Evolutionary conservation across 768 basidiomycete species (phyloP).

Genomic region (Amyloporia xantha): DNA sequence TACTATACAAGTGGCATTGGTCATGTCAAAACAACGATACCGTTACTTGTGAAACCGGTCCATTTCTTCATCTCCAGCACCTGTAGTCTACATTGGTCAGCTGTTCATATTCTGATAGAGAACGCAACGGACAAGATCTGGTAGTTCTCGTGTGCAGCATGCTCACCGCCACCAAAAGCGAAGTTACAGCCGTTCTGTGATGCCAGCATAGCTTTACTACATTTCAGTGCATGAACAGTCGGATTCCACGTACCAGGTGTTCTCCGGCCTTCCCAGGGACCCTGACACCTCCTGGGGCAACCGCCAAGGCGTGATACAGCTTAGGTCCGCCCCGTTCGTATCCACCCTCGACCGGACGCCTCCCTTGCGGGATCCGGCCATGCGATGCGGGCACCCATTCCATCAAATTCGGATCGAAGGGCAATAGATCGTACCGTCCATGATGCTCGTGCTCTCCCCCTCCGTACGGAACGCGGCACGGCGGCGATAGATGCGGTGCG

Average conservation of each 20-base stretch:
- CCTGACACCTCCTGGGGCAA: conserved; percentile 39
- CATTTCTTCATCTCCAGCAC: conserved; percentile 12
- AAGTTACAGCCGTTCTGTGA: conserved; percentile 36
- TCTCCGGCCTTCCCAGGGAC: conserved; percentile 73
- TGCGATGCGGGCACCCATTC: conserved; percentile 62
- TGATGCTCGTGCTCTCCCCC: conserved; percentile 52
- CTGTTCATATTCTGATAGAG: conserved; percentile 15
- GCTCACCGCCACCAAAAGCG: conserved; percentile 34
- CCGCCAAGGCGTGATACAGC: conserved; percentile 62
- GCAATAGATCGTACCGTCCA: conserved; percentile 71
- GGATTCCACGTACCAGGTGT: conserved; percentile 47
- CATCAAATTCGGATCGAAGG: conserved; percentile 62
- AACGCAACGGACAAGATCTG: conserved; percentile 33
- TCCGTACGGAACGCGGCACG: conserved; percentile 54
- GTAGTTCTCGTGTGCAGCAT: conserved; percentile 32
- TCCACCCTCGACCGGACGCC: conserved; percentile 62
- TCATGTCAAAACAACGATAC: too few species aligned
- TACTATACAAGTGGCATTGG: too few species aligned
- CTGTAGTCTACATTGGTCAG: background rate
- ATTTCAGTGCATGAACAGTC: background rate
- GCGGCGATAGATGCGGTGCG: conserved; percentile 46
- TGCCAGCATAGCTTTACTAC: background rate
- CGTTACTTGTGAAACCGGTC: too few species aligned
- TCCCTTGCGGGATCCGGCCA: conserved; percentile 52
- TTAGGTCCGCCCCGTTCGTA: conserved; percentile 63